A percentile compares a stretch with the other conserved stretches of the same genome.
These are phyloP conservation scores for Curvularia sp. DNA, from an alignment of 2,329 filamentous ascomycete species.

Conservation along the genomic window DNA sequence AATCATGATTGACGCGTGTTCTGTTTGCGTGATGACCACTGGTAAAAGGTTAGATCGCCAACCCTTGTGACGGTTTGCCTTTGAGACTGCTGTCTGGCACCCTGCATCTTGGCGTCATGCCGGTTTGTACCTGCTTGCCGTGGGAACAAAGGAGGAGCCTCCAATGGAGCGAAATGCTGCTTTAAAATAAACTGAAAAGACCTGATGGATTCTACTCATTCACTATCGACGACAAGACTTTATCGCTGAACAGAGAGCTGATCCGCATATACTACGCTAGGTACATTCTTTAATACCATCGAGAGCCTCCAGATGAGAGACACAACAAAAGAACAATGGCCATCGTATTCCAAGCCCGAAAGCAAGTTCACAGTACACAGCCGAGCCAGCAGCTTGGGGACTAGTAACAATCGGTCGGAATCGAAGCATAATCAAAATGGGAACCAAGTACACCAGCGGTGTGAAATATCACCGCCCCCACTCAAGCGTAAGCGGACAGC, in stretches of 20 bases:
- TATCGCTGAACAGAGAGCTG: background rate
- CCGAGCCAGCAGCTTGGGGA: background rate
- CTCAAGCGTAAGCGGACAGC: conserved; percentile 29
- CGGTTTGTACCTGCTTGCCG: conserved; percentile 13
- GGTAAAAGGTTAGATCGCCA: conserved; percentile 47
- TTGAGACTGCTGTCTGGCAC: conserved; percentile 7
- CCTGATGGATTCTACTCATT: conserved; percentile 18
- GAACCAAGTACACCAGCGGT: conserved; percentile 1
- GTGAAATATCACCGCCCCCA: conserved; percentile 35
- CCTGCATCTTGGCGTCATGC: conserved; percentile 13
- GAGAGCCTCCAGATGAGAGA: conserved; percentile 9
- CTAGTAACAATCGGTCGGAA: background rate
- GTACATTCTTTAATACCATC: background rate
- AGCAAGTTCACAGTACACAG: background rate
- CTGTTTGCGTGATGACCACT: conserved; percentile 34
- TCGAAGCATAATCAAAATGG: background rate
- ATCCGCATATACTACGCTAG: conserved; percentile 8
- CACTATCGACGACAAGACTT: background rate
- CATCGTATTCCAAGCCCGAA: background rate
- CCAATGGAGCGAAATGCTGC: conserved; percentile 37
- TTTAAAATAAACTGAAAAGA: conserved; percentile 29
- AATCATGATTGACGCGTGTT: background rate
- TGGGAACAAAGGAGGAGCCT: conserved; percentile 32
- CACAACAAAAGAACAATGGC: background rate
- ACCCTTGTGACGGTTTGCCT: conserved; percentile 33